A percentile compares a stretch with the other conserved stretches of the same genome.
Evolutionary conservation across 2,329 filamentous ascomycete species (phyloP).

Genomic region (Seiridium cupressi): DNA sequence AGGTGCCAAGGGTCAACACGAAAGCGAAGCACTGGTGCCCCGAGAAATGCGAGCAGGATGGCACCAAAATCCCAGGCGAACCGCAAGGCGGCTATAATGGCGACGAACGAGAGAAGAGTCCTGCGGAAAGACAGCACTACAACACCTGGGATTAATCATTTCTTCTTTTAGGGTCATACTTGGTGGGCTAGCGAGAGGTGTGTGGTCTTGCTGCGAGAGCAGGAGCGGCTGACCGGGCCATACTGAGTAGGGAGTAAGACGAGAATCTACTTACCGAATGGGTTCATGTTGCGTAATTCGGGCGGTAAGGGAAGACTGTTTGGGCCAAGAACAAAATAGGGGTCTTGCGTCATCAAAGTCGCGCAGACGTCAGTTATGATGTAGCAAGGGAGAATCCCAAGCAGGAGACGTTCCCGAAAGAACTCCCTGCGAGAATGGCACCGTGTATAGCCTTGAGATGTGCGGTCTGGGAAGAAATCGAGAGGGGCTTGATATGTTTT

Average conservation of each 20-base stretch:
- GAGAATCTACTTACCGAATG: constrained; percentile 15
- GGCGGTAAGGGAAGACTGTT: constrained; percentile 39
- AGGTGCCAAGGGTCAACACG: constrained; percentile 51
- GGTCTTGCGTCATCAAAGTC: constrained; percentile 69
- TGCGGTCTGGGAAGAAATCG: constrained; percentile 37
- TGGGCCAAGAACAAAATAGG: constrained; percentile 67
- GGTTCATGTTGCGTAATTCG: constrained; percentile 40
- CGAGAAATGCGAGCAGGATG: constrained; percentile 50
- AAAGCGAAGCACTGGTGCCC: constrained; percentile 50
- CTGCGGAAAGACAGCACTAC: constrained; percentile 52
- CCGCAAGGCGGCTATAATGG: constrained; percentile 59
- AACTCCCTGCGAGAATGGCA: constrained; percentile 42
- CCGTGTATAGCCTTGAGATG: constrained; percentile 44
- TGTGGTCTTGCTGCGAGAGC: too few relatives aligned
- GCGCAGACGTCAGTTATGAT: constrained; percentile 69
- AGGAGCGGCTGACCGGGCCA: too few relatives aligned
- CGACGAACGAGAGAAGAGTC: constrained; percentile 51
- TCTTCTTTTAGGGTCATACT: too few relatives aligned
- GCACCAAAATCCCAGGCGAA: constrained; percentile 60
- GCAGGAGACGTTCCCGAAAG: constrained; percentile 40
- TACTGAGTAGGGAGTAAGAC: too few relatives aligned
- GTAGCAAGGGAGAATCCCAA: constrained; percentile 54
- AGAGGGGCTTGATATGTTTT: constrained; percentile 34
- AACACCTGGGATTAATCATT: too few relatives aligned
- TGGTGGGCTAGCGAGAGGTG: too few relatives aligned